Base-by-base conservation (phyloP, 352 stramenopile genomes). In the Globisporangium mamillatum region DNA sequence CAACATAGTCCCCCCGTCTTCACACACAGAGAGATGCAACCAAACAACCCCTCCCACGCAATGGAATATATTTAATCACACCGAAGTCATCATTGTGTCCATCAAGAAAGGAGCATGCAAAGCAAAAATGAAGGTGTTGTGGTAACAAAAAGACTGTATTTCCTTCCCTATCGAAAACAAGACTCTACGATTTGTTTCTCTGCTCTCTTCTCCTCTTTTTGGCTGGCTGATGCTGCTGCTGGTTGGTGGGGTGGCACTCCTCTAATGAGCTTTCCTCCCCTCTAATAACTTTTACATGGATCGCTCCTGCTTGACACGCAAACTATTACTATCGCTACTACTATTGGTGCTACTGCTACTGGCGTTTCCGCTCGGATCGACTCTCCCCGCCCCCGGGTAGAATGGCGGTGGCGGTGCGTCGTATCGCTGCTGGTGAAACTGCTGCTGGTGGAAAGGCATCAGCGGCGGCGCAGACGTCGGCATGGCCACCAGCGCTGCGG, bases 401-500 rank as follows among this genome's bases (percentile, higher is more conserved):
- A 66, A 68, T 20, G 27, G 34, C 38, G 2, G 27, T 29, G 56
- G 64, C 55, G 25, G 8, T 25, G 65, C 44, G 4, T 80, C 68
- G n/a, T 76, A 82, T 16, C 72, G 75, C 27, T 71, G 32, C 32
- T 36, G 32, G 32, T 10, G 32, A 36, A 36, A 36, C 32, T 36
- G 70, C 27, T 79, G 75, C 3, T 74, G 75, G 50, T n/a, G 29
- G 34, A 14, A 29, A 5, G 24, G 16, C 53, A n/a, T 29, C n/a
- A 25, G 50, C 22, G 50, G 22, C 8, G 50, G 50, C 9, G 50
- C 50, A 8, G 69, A 72, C 54, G 69, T 69, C 16, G 66, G 64
- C 64, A 70, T 61, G 48, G 77, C 81, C 24, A 75, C 77, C 18
- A 84, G 63, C 9, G 79, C 79, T 16, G 73, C 75, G 3, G 79